These are phyloP conservation scores for Collybiopsis confluens DNA, from an alignment of 768 basidiomycete species.

Conservation along the genomic window DNA sequence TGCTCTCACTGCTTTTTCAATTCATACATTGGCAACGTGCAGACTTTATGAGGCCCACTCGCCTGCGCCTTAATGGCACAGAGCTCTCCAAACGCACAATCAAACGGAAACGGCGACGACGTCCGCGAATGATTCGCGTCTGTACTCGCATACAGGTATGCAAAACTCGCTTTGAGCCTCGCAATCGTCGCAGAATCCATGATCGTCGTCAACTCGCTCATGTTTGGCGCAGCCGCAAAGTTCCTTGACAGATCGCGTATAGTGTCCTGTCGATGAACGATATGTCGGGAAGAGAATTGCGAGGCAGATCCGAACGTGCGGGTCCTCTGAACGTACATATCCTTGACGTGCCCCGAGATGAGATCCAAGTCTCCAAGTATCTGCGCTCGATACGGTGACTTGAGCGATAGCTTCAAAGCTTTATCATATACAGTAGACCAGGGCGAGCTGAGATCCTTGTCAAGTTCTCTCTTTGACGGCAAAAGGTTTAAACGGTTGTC, in stretches of 20 bases:
- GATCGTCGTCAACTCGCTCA: conserved; percentile 21
- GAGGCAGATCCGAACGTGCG: no score
- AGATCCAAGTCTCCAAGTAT: conserved; percentile 25
- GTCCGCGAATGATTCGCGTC: conserved; percentile 10
- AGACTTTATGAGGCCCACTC: conserved; percentile 33
- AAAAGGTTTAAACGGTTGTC: neutral
- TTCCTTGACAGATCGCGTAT: conserved; percentile 37
- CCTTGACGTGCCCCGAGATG: conserved; percentile 38
- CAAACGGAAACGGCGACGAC: conserved; percentile 46
- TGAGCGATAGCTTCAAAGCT: no score
- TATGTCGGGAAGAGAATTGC: conserved; percentile 33
- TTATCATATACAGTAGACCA: conserved; percentile 11
- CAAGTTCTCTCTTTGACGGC: neutral
- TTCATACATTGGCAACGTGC: conserved; percentile 38
- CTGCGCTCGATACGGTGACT: conserved; percentile 13
- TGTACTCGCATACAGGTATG: conserved; percentile 37
- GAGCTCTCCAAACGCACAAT: conserved; percentile 45
- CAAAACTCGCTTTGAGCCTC: conserved; percentile 46
- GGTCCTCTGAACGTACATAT: no score
- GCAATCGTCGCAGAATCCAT: conserved; percentile 25
- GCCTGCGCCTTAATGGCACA: conserved; percentile 47
- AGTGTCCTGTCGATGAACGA: conserved; percentile 44
- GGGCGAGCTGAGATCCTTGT: neutral
- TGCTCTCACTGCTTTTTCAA: neutral
- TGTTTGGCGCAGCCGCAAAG: conserved; percentile 31